These are phyloP conservation scores for Hamamelis virginiana DNA, from an alignment of 164 flowering plant genomes.

Conservation along the genomic window DNA sequence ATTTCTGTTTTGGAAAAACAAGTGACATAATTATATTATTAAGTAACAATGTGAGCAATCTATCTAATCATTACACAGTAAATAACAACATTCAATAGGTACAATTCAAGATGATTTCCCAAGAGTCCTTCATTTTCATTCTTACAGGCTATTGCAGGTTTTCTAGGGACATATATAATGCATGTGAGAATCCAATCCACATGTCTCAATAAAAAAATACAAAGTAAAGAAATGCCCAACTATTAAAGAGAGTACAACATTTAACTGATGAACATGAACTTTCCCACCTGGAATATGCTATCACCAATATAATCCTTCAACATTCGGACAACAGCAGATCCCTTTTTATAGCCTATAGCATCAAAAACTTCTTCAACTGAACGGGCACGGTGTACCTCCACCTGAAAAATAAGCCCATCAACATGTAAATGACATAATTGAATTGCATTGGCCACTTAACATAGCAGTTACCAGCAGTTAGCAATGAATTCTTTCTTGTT, in stretches of 20 bases:
- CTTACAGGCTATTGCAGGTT: too few relatives aligned
- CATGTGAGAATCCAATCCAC: neutral
- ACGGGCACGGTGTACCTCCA: slow-evolving; percentile 33
- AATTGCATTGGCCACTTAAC: neutral
- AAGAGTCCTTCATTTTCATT: neutral
- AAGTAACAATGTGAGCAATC: neutral
- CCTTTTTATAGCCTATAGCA: slow-evolving; percentile 34
- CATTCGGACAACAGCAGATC: slow-evolving; percentile 40
- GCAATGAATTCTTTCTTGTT: neutral
- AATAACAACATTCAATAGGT: neutral
- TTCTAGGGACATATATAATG: neutral
- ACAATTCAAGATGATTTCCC: neutral
- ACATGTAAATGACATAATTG: neutral
- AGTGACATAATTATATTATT: too few relatives aligned
- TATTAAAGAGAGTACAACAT: neutral
- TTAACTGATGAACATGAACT: neutral
- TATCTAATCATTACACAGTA: neutral
- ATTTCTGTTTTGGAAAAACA: slow-evolving; percentile 32
- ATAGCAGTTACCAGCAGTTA: too few relatives aligned
- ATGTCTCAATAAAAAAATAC: neutral
- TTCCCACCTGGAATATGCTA: slow-evolving; percentile 23
- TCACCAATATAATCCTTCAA: slow-evolving; percentile 31
- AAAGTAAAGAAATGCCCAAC: neutral
- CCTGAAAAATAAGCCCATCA: slow-evolving; percentile 17
- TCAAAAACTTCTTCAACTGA: slow-evolving; percentile 30